Evolutionary conservation across 768 basidiomycete genomes (phyloP), one percentile per base, ranked within the genome.

Genomic region (Pulveroboletus ravenelii): DNA sequence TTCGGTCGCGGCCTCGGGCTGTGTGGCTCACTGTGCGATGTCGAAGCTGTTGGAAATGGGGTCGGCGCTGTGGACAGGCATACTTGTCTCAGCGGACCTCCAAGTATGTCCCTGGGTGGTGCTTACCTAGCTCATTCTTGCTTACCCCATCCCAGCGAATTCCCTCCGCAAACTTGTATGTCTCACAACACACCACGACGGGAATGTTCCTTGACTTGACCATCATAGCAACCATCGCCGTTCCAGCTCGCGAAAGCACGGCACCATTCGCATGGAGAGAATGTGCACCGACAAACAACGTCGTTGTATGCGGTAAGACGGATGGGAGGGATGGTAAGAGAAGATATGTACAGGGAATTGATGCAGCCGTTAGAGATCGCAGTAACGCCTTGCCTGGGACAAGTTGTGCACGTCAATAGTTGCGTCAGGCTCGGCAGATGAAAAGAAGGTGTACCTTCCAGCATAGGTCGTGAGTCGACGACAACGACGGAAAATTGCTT

Each of bases 171-270:
- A 94, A 98, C 68, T 99, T 99, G 74, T 98, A 98, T 5, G 96
- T 99, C 71, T 98, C 96, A 60, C 94, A 96, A 56, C 93, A 97
- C 23, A 96, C 93, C 32, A 99, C 82, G 7, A 98, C 93, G 5
- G 96, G 95, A 0, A 97, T 87, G 20, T 84, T 85, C 60, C 87
- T 80, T 41, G 82, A 81, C 67, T 90, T 91, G 1, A 92, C 90
- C 78, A 97, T 84, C 94, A 98, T 95, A 2, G 94, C 91, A 6
- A 98, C 92, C 59, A 93, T 78, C 0, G 95, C 95, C 4, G 94
- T 98, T 25, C 96, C 96, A 0, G 93, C 92, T 45, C 96, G 80
- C 10, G 93, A 89, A 65, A 88, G 95, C 3, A 98, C 89, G 3
- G 92, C 84, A 8, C 96, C 96, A 55, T 99, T 96, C 3, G 94